Evolutionary conservation across 306 rosid species (phyloP), one percentile per base, ranked within the genome.

Genomic region (Purshia tridentata): DNA sequence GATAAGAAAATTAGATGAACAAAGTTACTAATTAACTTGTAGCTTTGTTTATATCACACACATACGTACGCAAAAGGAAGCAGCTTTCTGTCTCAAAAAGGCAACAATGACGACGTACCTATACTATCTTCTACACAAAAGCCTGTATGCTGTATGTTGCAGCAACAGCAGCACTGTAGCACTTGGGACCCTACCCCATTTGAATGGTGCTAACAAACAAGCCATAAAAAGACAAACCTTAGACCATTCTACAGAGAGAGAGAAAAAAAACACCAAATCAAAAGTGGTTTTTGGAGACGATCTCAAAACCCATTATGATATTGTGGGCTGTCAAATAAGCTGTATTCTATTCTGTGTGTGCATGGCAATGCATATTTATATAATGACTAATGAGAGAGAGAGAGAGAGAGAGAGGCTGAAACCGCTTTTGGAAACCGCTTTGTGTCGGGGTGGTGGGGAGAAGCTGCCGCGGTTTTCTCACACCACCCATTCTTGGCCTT

Each of bases 271-370:
- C 18, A 20, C 16, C 13, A 10, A 44, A 20, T 20, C 42, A 23
- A 40, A 14, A 76, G 83, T 71, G 81, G 90, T 80, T 81, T 86
- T 71, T 69, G 81, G 76, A 66, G 69, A 56, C n/a, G 46, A 67
- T 68, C 67, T 60, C 78, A 73, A 57, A 69, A 77, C 72, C 18
- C 37, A 54, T 20, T 16, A 58, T 16, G 74, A 88, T 91, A 81
- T 80, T 90, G 96, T 90, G 96, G 91, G 96, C 90, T 83, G 87
- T 73, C 84, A 75, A 64, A 29, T 29, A 64, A 81, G 84, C 65
- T 71, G 87, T 81, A 73, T 87, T 37, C 62, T 37, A 54, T 40
- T 61, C 61, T 70, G 22, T 46, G 81, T 51, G 66, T 45, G 49
- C 77, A 73, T 59, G 60, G 44, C 5, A 41, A 46, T 45, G 40